Evolutionary conservation across 2,329 filamentous ascomycete genomes (phyloP), one percentile per base, ranked within the genome.

Genomic region (Dothideomycetes sp.): DNA sequence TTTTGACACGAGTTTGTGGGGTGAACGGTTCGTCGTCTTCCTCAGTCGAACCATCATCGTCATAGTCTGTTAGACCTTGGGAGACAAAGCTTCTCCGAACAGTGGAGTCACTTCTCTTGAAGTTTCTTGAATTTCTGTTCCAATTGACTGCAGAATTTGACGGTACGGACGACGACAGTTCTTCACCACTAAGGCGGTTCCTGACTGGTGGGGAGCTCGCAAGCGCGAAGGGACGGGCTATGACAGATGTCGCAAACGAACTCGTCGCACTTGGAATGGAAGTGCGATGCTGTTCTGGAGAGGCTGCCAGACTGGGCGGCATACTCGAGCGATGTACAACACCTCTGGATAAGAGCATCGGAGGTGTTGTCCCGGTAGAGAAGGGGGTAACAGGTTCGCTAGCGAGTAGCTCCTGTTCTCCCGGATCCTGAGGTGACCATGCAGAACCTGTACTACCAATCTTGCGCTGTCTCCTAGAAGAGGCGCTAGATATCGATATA

Each of bases 361-460:
- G 72, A 32, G 71, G 71, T 3, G 71, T 74, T 16, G 64, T 67
- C 12, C 68, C 68, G 1, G 67, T 70, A 3, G 71, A 74, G 49
- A 68, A 67, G 2, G 71, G 65, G 3, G 69, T 70, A 3, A 67
- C 63, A 3, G 69, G 65, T 34, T 68, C 68, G 32, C 63, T 63
- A 5, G 53, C 55, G 13, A 55, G 30, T 4, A 49, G 49, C 33
- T 64, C 61, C 45, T 58, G 62, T 17, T 65, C 64, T 65, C 67
- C 71, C 3, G 64, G 61, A 28, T 71, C 71, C 40, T 67, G 65
- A 3, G 67, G 70, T 7, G 71, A 74, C 7, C 63, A 64, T 41
- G 64, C 64, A 19, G 70, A 72, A 18, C 67, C 67, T 49, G 44
- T 33, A n/a, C n/a, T n/a, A 52, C 29, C 53, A 51, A 20, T 62